These are phyloP conservation scores for Datisca glomerata DNA, from an alignment of 306 rosid species.

Conservation along the genomic window DNA sequence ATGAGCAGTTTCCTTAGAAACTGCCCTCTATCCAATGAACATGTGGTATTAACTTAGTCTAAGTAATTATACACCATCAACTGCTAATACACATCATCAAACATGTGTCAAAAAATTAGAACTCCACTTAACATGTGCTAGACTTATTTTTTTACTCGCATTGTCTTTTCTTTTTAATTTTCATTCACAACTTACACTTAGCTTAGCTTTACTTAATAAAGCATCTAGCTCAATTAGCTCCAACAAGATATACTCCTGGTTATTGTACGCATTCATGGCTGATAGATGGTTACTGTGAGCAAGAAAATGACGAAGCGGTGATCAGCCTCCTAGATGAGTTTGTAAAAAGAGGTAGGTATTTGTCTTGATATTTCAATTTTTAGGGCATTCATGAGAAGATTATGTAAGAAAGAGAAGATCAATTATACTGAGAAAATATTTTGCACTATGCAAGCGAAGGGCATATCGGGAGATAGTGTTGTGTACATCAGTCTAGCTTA, in stretches of 20 bases:
- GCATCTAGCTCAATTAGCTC: too few species aligned
- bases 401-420: conserved; percentile 49
- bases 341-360: conserved; percentile 37
- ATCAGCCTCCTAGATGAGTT: conserved; percentile 49
- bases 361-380: conserved; percentile 52
- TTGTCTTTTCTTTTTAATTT: too few species aligned
- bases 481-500: conserved; percentile 56
- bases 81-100: too few species aligned
- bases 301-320: conserved; percentile 41
- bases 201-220: too few species aligned
- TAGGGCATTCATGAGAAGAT: conserved; percentile 72
- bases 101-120: too few species aligned
- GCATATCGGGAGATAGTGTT: conserved; percentile 53
- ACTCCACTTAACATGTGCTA: too few species aligned
- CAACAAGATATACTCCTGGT: conserved; percentile 54
- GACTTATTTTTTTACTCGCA: too few species aligned
- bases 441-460: conserved; percentile 37
- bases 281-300: conserved; percentile 53
- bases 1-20: too few species aligned
- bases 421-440: conserved; percentile 50
- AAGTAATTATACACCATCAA: too few species aligned
- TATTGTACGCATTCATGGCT: conserved; percentile 68
- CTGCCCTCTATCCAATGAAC: too few species aligned
- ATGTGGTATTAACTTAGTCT: too few species aligned
- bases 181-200: too few species aligned